Evolutionary conservation across 768 basidiomycete genomes (phyloP).

Genomic region (Lactifluus subvellereus): DNA sequence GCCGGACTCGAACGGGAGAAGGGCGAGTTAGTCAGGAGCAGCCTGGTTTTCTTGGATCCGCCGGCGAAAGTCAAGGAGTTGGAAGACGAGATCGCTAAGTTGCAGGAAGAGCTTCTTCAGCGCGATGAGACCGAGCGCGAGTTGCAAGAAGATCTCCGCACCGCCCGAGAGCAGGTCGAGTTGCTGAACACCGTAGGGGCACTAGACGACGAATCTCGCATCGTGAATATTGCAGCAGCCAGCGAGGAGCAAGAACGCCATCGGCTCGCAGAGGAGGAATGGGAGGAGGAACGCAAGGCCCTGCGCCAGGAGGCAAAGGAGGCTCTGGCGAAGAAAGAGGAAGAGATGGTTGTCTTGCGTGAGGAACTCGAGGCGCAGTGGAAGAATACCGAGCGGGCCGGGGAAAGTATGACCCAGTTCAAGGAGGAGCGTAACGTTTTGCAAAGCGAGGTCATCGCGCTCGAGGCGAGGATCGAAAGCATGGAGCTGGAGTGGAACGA

Average conservation of each 20-base stretch:
- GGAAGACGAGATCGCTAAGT: slow-evolving; percentile 43
- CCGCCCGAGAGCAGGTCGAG: slow-evolving; percentile 57
- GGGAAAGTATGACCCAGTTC: slow-evolving; percentile 42
- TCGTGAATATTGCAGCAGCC: slow-evolving; percentile 29
- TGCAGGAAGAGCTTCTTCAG: slow-evolving; percentile 41
- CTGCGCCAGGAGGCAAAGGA: slow-evolving; percentile 41
- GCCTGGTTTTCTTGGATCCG: slow-evolving; percentile 10
- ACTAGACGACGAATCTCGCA: slow-evolving; percentile 37
- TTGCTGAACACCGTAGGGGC: slow-evolving; percentile 37
- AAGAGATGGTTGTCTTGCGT: slow-evolving; percentile 41
- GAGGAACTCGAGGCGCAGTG: slow-evolving; percentile 67
- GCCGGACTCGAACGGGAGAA: slow-evolving; percentile 67
- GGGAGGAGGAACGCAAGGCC: slow-evolving; percentile 45
- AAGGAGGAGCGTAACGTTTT: slow-evolving; percentile 30
- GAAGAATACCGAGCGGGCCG: slow-evolving; percentile 52
- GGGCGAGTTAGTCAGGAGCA: slow-evolving; percentile 34
- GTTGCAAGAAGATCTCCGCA: slow-evolving; percentile 47
- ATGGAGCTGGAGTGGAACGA: slow-evolving; percentile 55
- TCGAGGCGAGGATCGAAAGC: slow-evolving; percentile 28
- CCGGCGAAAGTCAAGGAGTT: slow-evolving; percentile 30
- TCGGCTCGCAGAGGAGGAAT: slow-evolving; percentile 37
- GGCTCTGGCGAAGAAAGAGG: slow-evolving; percentile 32
- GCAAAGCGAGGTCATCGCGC: slow-evolving; percentile 28
- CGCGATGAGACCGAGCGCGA: slow-evolving; percentile 50
- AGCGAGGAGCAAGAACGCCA: slow-evolving; percentile 38